phyloP scores from a whole-genome alignment of 768 basidiomycete genomes.

The Russula dissimulans region DNA sequence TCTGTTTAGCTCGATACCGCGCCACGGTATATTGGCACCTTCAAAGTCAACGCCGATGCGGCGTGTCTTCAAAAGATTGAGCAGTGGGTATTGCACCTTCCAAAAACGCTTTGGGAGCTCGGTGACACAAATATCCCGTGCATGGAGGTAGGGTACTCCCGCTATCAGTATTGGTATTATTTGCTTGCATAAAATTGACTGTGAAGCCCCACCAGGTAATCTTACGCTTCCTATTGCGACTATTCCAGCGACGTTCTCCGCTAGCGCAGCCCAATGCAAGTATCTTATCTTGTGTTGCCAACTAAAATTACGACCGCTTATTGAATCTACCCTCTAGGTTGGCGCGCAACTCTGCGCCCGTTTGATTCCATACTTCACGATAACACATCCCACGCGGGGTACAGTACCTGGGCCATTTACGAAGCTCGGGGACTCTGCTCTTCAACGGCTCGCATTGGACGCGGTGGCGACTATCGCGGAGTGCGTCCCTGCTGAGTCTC shows the following conservation, averaged over 20 bases:
- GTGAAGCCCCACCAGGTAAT: conserved; percentile 34
- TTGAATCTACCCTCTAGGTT: conserved; percentile 29
- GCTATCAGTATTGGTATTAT: neutral
- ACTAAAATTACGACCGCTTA: conserved; percentile 6
- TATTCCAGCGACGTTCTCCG: conserved; percentile 45
- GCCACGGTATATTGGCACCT: conserved; percentile 40
- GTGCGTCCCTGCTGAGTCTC: neutral
- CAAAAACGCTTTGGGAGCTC: conserved; percentile 80
- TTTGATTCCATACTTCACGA: conserved; percentile 70
- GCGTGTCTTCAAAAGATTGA: conserved; percentile 30
- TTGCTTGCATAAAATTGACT: neutral
- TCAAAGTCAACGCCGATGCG: conserved; percentile 30
- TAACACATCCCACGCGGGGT: conserved; percentile 69
- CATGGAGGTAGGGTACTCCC: conserved; percentile 44
- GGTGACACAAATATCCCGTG: conserved; percentile 44
- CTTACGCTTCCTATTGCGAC: conserved; percentile 52
- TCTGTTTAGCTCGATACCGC: conserved; percentile 48
- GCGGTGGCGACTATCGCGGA: conserved; percentile 35
- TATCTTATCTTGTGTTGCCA: conserved; percentile 7
- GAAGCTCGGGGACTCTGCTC: conserved; percentile 42
- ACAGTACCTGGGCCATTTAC: conserved; percentile 67
- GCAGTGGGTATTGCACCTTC: conserved; percentile 69
- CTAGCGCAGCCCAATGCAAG: conserved; percentile 38
- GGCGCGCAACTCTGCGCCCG: conserved; percentile 43
- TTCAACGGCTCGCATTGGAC: conserved; percentile 57